A percentile compares a stretch with the other conserved stretches of the same genome.
Evolutionary conservation across 805 yeast genomes (phyloP).

Genomic region (Millerozyma acaciae): DNA sequence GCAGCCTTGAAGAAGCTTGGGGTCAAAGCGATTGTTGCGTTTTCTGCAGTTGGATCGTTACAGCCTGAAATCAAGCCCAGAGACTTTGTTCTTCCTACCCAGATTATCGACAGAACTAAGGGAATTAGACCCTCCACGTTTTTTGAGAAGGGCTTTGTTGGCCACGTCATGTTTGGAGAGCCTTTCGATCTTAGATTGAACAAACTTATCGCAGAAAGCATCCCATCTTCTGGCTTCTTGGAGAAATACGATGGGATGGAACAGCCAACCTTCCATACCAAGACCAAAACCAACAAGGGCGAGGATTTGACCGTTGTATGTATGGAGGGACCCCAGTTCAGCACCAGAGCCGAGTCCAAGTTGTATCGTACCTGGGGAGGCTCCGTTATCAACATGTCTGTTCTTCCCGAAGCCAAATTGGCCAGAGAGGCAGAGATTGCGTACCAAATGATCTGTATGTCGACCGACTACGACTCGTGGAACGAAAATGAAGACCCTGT

Average conservation of each 20-base stretch:
- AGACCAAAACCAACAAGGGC: slow-evolving; percentile 49
- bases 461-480: slow-evolving; percentile 99
- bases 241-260: slow-evolving; percentile 44
- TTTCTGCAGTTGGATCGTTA: slow-evolving; percentile 94
- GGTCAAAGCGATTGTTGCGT: slow-evolving; percentile 84
- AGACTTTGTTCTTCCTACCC: slow-evolving; percentile 95
- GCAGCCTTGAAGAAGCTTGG: slow-evolving; percentile 91
- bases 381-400: slow-evolving; percentile 93
- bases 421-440: slow-evolving; percentile 97
- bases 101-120: slow-evolving; percentile 94
- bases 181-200: slow-evolving; percentile 83
- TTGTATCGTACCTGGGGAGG: slow-evolving; percentile 89
- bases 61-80: slow-evolving; percentile 87
- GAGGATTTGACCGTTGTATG: slow-evolving; percentile 83
- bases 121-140: slow-evolving; percentile 88
- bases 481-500: slow-evolving; percentile 93
- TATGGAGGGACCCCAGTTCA: slow-evolving; percentile 99
- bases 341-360: slow-evolving; percentile 93
- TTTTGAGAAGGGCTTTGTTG: slow-evolving; percentile 90
- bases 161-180: slow-evolving; percentile 96
- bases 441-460: slow-evolving; percentile 98
- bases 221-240: slow-evolving; percentile 45
- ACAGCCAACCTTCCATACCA: slow-evolving; percentile 57
- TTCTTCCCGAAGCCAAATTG: slow-evolving; percentile 93
- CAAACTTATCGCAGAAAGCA: slow-evolving; percentile 52